These are phyloP conservation scores for Lunasporangiospora selenospora DNA, from an alignment of 192 early-diverging fungal species.

Conservation along the genomic window DNA sequence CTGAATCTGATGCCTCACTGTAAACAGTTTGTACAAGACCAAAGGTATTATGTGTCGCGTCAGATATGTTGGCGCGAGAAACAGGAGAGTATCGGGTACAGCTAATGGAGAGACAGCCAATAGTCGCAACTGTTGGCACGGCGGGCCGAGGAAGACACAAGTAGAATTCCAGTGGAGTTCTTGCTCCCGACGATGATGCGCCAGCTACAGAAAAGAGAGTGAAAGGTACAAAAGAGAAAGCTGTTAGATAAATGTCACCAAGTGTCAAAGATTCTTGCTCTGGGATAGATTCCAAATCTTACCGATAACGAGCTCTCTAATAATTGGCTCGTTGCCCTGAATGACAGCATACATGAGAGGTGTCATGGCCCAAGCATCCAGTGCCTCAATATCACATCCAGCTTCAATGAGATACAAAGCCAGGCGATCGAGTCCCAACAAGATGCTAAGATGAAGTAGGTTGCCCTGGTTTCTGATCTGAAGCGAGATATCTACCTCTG, in stretches of 20 bases:
- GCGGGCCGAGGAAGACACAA: conserved; percentile 17
- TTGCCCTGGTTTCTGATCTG: conserved; percentile 28
- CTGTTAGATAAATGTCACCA: too few relatives aligned
- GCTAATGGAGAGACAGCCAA: conserved; percentile 17
- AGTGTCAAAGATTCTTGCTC: too few relatives aligned
- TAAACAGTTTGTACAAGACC: too few relatives aligned
- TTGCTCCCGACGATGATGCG: conserved; percentile 27
- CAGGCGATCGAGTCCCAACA: conserved; percentile 16
- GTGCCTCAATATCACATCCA: conserved; percentile 28
- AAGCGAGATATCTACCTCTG: conserved; percentile 19
- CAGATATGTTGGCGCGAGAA: too few relatives aligned
- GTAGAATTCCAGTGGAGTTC: conserved; percentile 19
- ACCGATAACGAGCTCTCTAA: conserved; percentile 19
- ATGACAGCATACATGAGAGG: conserved; percentile 43
- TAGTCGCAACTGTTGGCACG: conserved; percentile 7
- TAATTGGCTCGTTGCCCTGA: conserved; percentile 24
- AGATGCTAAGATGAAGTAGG: conserved; percentile 31
- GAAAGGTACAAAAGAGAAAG: neutral
- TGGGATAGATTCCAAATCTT: too few relatives aligned
- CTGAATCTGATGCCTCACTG: too few relatives aligned
- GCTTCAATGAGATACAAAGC: conserved; percentile 23
- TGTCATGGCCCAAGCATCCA: conserved; percentile 34
- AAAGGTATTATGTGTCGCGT: too few relatives aligned
- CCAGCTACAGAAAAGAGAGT: conserved; percentile 4
- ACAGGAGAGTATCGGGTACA: conserved; percentile 19